Conservation (phyloP, 768 basidiomycete species). For the Xerocomus brunneocitrinus region DNA sequence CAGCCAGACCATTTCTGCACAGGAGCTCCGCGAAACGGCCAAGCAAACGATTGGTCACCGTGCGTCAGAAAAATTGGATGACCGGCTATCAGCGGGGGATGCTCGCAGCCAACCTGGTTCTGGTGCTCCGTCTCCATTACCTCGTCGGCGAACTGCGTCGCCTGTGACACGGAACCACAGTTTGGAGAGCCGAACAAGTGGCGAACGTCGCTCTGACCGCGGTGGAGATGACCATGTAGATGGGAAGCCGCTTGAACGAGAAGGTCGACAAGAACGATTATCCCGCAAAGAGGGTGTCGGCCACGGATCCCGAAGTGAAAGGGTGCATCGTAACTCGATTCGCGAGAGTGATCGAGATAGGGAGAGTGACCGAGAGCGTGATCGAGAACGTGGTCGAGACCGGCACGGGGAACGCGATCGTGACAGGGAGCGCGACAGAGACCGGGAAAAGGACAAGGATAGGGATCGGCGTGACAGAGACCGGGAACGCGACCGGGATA, state of each 20-base stretch:
- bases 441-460: conserved; percentile 39
- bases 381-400: conserved; percentile 40
- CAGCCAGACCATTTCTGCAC: conserved; percentile 73
- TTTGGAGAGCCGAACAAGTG: conserved; percentile 67
- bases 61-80: conserved; percentile 37
- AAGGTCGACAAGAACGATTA: conserved; percentile 45
- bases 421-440: conserved; percentile 39
- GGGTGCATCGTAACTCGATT: conserved; percentile 37
- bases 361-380: conserved; percentile 45
- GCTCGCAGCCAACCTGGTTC: conserved; percentile 48
- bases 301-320: conserved; percentile 50
- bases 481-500: conserved; percentile 48
- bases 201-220: conserved; percentile 57
- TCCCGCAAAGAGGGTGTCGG: conserved; percentile 42
- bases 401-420: conserved; percentile 45
- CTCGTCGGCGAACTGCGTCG: conserved; percentile 60
- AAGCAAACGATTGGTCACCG: conserved; percentile 54
- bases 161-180: conserved; percentile 67
- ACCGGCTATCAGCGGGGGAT: conserved; percentile 34
- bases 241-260: conserved; percentile 52
- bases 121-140: conserved; percentile 46
- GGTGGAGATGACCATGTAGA: conserved; percentile 45
- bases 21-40: conserved; percentile 77
- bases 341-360: conserved; percentile 36
- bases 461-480: conserved; percentile 38